Evolutionary conservation across 1,284 basidiomycete genomes (phyloP).

Genomic region (Sanghuangporus weigelae): DNA sequence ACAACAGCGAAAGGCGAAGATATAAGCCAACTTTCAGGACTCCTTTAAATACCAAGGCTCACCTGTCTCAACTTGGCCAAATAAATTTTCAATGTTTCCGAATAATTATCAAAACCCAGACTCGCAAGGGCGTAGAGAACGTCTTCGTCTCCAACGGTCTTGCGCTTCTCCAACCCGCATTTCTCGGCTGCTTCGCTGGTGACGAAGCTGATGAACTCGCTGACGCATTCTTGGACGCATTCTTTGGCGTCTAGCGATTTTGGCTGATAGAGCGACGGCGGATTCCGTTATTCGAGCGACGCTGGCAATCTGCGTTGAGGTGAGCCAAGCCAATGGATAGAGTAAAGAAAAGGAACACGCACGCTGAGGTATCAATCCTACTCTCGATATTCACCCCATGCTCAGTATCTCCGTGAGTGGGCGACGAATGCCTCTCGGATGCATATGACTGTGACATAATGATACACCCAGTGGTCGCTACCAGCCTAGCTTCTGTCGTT

Average conservation of each 20-base stretch:
- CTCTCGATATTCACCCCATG: conserved; percentile 89
- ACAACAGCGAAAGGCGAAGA: not conserved
- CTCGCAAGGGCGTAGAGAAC: conserved; percentile 84
- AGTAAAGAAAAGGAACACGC: conserved; percentile 27
- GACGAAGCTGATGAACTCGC: conserved; percentile 95
- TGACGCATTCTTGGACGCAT: conserved; percentile 94
- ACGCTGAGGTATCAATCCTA: conserved; percentile 90
- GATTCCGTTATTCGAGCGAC: conserved; percentile 94
- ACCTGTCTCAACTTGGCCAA: conserved; percentile 86
- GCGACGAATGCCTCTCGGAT: too few relatives aligned
- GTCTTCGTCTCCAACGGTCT: conserved; percentile 89
- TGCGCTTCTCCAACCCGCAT: conserved; percentile 81
- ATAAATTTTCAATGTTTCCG: conserved; percentile 85
- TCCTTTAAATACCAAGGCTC: conserved; percentile 24
- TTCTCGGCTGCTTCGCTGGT: conserved; percentile 88
- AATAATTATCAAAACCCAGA: conserved; percentile 94
- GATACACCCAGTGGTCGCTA: too few relatives aligned
- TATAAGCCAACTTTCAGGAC: not conserved
- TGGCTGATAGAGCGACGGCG: conserved; percentile 84
- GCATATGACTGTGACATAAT: too few relatives aligned
- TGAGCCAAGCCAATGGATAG: too few relatives aligned
- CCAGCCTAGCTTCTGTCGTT: too few relatives aligned
- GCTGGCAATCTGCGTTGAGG: conserved; percentile 77
- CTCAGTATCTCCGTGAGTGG: too few relatives aligned
- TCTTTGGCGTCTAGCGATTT: conserved; percentile 96